Evolutionary conservation across 2,329 filamentous ascomycete species (phyloP).

Genomic region (Aspergillus intermedius): DNA sequence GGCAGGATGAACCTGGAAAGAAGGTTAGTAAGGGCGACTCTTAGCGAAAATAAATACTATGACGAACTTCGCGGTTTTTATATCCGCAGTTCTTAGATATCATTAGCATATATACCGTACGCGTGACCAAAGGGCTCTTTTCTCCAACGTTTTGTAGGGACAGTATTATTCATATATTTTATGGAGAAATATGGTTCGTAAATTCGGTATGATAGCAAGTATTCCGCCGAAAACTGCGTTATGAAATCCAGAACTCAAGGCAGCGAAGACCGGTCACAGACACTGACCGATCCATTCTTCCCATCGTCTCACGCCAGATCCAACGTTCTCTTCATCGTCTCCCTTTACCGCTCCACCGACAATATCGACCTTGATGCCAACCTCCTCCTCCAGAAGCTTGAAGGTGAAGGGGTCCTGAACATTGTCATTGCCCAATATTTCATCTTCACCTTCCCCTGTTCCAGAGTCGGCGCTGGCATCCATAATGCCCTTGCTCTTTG

Average conservation of each 20-base stretch:
- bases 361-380: conserved; percentile 71
- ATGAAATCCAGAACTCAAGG: background rate
- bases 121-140: background rate
- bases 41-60: no score
- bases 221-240: background rate
- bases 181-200: background rate
- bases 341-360: conserved; percentile 61
- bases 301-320: conserved; percentile 72
- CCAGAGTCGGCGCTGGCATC: conserved; percentile 65
- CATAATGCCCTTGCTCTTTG: conserved; percentile 71
- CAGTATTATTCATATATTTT: no score
- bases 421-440: conserved; percentile 77
- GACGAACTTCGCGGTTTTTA: no score
- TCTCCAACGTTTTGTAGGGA: no score
- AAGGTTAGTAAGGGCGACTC: background rate
- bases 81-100: background rate
- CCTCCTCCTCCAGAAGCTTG: conserved; percentile 68
- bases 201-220: background rate
- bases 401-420: conserved; percentile 74
- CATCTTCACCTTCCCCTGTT: conserved; percentile 61
- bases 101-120: background rate
- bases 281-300: conserved; percentile 82
- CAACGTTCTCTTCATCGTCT: conserved; percentile 48
- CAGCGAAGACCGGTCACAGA: conserved; percentile 42
- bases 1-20: background rate